A percentile compares a stretch with the other conserved stretches of the same genome.
These are phyloP conservation scores for Pseudohalonectria lignicola DNA, from an alignment of 2,329 filamentous ascomycete species.

Conservation along the genomic window DNA sequence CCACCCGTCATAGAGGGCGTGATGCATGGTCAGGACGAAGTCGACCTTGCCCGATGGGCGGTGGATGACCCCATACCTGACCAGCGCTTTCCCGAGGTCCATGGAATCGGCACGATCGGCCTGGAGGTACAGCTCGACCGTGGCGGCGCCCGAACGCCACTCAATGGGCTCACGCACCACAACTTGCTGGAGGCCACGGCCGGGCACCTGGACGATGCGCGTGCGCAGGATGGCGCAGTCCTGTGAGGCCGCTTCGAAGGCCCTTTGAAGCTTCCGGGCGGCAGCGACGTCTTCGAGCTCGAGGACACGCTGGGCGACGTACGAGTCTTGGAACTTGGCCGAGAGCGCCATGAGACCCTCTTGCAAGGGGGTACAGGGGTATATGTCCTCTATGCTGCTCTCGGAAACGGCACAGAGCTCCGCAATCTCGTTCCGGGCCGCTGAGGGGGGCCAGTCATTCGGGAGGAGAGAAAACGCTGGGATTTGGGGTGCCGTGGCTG, in stretches of 20 bases:
- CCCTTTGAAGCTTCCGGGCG: constrained; percentile 25
- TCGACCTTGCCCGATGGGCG: constrained; percentile 20
- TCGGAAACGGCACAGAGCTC: constrained; percentile 13
- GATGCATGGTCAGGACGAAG: constrained; percentile 45
- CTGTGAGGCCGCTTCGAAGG: constrained; percentile 26
- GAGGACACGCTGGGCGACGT: constrained; percentile 38
- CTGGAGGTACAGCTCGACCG: constrained; percentile 27
- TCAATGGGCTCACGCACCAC: constrained; percentile 28
- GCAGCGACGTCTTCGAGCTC: constrained; percentile 23
- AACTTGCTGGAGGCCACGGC: constrained; percentile 33
- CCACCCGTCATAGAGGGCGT: constrained; percentile 47
- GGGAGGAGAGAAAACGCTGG: constrained; percentile 14
- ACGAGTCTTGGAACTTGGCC: constrained; percentile 36
- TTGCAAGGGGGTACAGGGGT: constrained; percentile 43
- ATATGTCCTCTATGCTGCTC: constrained; percentile 34
- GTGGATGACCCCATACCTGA: constrained; percentile 31
- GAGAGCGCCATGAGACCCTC: constrained; percentile 43
- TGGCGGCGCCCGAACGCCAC: constrained; percentile 17
- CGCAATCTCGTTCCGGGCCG: constrained; percentile 11
- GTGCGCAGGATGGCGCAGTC: constrained; percentile 33
- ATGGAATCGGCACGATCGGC: constrained; percentile 27
- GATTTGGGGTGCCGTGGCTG: neutral
- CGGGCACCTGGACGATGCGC: constrained; percentile 33
- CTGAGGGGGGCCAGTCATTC: constrained; percentile 1
- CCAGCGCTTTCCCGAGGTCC: constrained; percentile 32